Conservation (phyloP, 257 asterid species). For the Agastache rugosa region DNA sequence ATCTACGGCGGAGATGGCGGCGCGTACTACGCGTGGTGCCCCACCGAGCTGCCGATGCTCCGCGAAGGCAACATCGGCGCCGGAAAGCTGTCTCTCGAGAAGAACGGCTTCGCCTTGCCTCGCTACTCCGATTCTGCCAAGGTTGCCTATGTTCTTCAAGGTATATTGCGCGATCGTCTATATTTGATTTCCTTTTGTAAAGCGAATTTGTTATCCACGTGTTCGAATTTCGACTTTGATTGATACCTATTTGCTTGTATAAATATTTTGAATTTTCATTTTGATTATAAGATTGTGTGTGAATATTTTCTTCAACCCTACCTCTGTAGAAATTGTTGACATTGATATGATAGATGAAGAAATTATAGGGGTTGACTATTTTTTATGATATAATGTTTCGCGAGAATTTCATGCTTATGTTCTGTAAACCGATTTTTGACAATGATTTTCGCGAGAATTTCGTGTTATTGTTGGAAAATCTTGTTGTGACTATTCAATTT, state of each 20-base stretch:
- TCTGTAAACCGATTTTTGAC: background rate
- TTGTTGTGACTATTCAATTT: background rate
- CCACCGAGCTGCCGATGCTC: conserved; percentile 58
- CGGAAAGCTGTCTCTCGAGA: conserved; percentile 49
- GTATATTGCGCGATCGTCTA: conserved; percentile 34
- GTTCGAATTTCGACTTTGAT: background rate
- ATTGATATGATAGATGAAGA: background rate
- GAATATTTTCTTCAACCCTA: background rate
- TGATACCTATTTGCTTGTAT: background rate
- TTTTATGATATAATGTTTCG: too few species aligned
- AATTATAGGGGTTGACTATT: background rate
- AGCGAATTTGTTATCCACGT: background rate
- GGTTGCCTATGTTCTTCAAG: conserved; percentile 68
- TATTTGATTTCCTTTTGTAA: background rate
- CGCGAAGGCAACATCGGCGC: conserved; percentile 62
- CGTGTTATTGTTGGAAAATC: too few species aligned
- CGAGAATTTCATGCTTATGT: background rate
- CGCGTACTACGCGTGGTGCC: conserved; percentile 54
- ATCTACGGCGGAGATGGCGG: conserved; percentile 59
- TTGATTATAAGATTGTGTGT: background rate
- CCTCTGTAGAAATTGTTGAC: background rate
- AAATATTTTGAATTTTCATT: background rate
- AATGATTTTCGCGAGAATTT: too few species aligned
- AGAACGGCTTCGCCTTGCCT: conserved; percentile 56
- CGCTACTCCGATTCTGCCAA: conserved; percentile 64